phyloP scores from a whole-genome alignment of 1,139 yeast genomes.

The Yamadazyma atlantica region DNA sequence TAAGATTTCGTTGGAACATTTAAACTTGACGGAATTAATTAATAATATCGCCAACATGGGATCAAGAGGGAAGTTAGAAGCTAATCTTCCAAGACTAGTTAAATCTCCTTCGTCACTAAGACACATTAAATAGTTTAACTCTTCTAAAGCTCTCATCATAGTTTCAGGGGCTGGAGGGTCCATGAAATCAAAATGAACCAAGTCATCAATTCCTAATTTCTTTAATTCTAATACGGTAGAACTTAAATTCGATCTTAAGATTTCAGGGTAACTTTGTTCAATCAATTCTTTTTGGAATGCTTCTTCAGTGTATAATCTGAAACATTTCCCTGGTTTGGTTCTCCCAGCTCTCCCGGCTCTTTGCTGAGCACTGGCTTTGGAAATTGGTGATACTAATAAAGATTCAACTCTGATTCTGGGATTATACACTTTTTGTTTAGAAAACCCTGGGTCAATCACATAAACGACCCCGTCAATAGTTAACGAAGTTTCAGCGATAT shows the following conservation, averaged over 20 bases:
- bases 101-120: constrained; percentile 89
- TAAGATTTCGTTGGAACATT: constrained; percentile 85
- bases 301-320: constrained; percentile 93
- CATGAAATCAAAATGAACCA: constrained; percentile 97
- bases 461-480: constrained; percentile 97
- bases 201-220: constrained; percentile 90
- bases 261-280: constrained; percentile 95
- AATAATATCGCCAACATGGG: constrained; percentile 94
- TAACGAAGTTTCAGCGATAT: constrained; percentile 96
- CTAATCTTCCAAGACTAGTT: constrained; percentile 83
- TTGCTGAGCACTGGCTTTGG: constrained; percentile 97
- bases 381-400: constrained; percentile 88
- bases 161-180: constrained; percentile 99
- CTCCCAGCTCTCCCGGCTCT: constrained; percentile 99
- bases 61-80: constrained; percentile 93
- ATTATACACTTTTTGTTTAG: constrained; percentile 94
- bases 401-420: constrained; percentile 97
- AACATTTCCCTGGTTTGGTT: constrained; percentile 97
- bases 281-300: constrained; percentile 92
- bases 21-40: constrained; percentile 80
- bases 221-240: constrained; percentile 91
- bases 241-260: constrained; percentile 84
- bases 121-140: constrained; percentile 85
- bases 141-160: constrained; percentile 98
- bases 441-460: constrained; percentile 96